Conservation (phyloP, 2,329 filamentous ascomycete species). For the Didymella lethalis region DNA sequence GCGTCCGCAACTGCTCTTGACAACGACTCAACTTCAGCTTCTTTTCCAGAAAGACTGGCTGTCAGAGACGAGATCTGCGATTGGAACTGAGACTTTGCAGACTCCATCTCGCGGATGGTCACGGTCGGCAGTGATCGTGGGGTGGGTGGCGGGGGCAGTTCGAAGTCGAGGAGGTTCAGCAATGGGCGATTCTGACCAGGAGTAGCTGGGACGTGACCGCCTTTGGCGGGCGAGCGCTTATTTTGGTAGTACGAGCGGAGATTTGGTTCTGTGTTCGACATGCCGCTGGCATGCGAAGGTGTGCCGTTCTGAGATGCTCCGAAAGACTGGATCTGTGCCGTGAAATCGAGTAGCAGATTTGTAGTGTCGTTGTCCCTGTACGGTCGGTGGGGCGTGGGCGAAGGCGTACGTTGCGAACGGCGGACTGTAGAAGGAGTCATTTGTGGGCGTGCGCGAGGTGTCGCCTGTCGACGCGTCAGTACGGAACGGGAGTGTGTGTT, state of each 20-base stretch:
- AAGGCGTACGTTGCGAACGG: slow-evolving; percentile 54
- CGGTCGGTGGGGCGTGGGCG: slow-evolving; percentile 62
- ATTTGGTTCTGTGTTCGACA: slow-evolving; percentile 63
- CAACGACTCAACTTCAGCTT: slow-evolving; percentile 86
- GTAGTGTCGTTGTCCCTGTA: slow-evolving; percentile 67
- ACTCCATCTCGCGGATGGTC: slow-evolving; percentile 90
- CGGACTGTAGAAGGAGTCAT: slow-evolving; percentile 61
- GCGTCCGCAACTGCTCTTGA: slow-evolving; percentile 89
- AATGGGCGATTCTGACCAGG: slow-evolving; percentile 45
- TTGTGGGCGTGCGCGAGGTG: slow-evolving; percentile 47
- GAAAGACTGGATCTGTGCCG: slow-evolving; percentile 73
- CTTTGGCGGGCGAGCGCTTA: slow-evolving; percentile 46
- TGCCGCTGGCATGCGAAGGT: slow-evolving; percentile 54
- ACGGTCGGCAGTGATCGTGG: slow-evolving; percentile 90
- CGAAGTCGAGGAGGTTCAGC: slow-evolving; percentile 73
- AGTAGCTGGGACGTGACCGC: slow-evolving; percentile 39
- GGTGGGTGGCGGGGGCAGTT: slow-evolving; percentile 91
- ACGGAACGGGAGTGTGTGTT: fast-evolving
- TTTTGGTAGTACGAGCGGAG: slow-evolving; percentile 45
- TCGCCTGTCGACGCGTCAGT: slow-evolving; percentile 30
- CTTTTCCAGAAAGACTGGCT: slow-evolving; percentile 88
- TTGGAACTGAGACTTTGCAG: slow-evolving; percentile 86
- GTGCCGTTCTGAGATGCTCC: slow-evolving; percentile 52
- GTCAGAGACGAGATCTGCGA: slow-evolving; percentile 95
- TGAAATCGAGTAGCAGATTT: slow-evolving; percentile 86